Base-by-base conservation (phyloP, 106 monocot species). In the Ottelia alismoides region DNA sequence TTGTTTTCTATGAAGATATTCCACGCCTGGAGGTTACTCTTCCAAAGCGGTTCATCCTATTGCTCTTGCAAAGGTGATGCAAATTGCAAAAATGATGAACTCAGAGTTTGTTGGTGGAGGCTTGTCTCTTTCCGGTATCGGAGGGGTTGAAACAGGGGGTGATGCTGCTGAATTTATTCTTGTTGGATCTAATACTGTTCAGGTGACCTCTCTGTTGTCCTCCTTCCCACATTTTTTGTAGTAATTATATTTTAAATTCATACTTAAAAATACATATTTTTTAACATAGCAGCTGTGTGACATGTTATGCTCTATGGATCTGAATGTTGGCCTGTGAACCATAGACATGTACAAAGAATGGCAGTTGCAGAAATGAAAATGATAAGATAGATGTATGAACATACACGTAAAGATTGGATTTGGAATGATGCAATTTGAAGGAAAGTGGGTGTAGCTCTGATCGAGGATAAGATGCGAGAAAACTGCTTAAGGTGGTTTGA, bases 161-260 rank as follows among this genome's bases (percentile, higher is more conserved):
- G 94, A 96, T 67, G 81, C 94, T 46, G 85, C 84, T 55, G 94
- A 96, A 58, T 96, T 96, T 78, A 72, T 96, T 74, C 82, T 96
- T 30, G 81, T 96, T 70, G 94, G 94, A 47, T 76, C 94, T 44
- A 82, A 89, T 70, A 88, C 85, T 51, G 94, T 96, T 64, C 94
- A 96, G 84, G 94, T 88, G n/a, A 2, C 19, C 11, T 46, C 16
- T 44, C 1, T 31, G n/a, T 56, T 3, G 2, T 30, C n/a, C 27
- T 47, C 12, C 19, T 45, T 19, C n/a, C n/a, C n/a, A n/a, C n/a
- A n/a, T n/a, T 21, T 7, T 24, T 18, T 17, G 16, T 2, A 30
- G 29, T 35, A 18, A 21, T 27, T 17, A 26, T 25, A 6, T 49
- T 30, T 40, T 17, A 10, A 40, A 18, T 53, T 53, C 9, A 11